phyloP scores from a whole-genome alignment of 2,329 filamentous ascomycete species.

The Coniella vitis region DNA sequence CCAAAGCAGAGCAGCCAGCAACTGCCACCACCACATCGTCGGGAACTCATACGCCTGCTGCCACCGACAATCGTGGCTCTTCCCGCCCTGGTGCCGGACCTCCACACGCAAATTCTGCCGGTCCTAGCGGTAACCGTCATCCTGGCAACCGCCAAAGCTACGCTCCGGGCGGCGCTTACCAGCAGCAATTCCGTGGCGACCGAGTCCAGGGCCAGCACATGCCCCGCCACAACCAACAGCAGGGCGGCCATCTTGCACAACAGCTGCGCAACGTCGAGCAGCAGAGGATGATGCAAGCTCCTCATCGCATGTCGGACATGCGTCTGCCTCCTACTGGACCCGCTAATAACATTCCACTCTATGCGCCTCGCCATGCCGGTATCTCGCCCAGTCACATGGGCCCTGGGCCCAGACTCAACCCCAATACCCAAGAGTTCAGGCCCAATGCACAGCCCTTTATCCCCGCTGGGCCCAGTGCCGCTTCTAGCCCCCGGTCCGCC shows the following conservation, averaged over 20 bases:
- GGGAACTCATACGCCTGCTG: constrained; percentile 18
- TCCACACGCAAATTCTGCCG: constrained; percentile 20
- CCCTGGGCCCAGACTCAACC: constrained; percentile 49
- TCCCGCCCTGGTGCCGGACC: constrained; percentile 25
- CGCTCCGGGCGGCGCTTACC: constrained; percentile 35
- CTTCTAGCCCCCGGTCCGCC: constrained; percentile 64
- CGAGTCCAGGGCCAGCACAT: constrained; percentile 30
- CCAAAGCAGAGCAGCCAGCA: constrained; percentile 34
- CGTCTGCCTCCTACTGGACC: constrained; percentile 71
- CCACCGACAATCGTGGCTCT: constrained; percentile 15
- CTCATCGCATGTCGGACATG: constrained; percentile 51
- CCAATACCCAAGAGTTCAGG: constrained; percentile 70
- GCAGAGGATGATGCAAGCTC: constrained; percentile 38
- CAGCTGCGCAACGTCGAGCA: constrained; percentile 39
- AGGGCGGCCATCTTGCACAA: constrained; percentile 38
- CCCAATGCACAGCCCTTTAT: constrained; percentile 76
- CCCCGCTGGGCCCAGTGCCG: constrained; percentile 59
- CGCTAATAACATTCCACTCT: constrained; percentile 44
- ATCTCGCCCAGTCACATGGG: constrained; percentile 42
- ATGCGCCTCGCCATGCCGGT: constrained; percentile 47
- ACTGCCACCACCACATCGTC: constrained; percentile 19
- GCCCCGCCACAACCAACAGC: constrained; percentile 29
- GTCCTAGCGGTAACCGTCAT: constrained; percentile 35
- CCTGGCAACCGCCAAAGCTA: constrained; percentile 42
- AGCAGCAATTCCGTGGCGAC: constrained; percentile 39